Conservation (phyloP, 192 early-diverging fungal genomes). For the Mortierella alpina region DNA sequence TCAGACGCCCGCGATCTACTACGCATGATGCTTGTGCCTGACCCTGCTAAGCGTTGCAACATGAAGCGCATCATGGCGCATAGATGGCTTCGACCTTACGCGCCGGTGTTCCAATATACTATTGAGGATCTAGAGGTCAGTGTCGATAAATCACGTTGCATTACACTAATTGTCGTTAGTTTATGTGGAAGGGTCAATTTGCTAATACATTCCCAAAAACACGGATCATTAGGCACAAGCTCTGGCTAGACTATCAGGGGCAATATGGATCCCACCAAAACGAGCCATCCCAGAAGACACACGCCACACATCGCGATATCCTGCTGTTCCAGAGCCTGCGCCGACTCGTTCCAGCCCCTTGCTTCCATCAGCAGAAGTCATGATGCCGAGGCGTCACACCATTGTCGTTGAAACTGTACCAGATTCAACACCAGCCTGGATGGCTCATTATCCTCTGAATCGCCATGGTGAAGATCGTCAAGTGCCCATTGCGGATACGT, state of each 20-base stretch:
- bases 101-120: slow-evolving; percentile 58
- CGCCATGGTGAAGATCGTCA: slow-evolving; percentile 24
- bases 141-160: not conserved
- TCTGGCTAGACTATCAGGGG: slow-evolving; percentile 29
- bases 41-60: slow-evolving; percentile 80
- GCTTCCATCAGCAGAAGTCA: slow-evolving; percentile 18
- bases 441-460: not conserved
- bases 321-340: not conserved
- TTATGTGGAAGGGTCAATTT: not conserved
- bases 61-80: slow-evolving; percentile 84
- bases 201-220: not conserved
- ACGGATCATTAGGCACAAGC: slow-evolving; percentile 35
- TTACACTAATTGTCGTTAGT: not conserved
- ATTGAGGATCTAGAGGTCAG: slow-evolving; percentile 51
- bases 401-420: slow-evolving; percentile 37
- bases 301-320: not conserved
- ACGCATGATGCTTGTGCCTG: slow-evolving; percentile 90
- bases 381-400: slow-evolving; percentile 29
- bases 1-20: slow-evolving; percentile 82
- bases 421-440: slow-evolving; percentile 14
- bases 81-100: slow-evolving; percentile 67
- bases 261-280: slow-evolving; percentile 40
- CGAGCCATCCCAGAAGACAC: slow-evolving; percentile 3
- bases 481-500: slow-evolving; percentile 28
- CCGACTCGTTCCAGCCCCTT: slow-evolving; percentile 23